A percentile compares a stretch with the other conserved stretches of the same genome.
These are phyloP conservation scores for Hypsizygus ulmarius DNA, from an alignment of 1,284 basidiomycete genomes.

Conservation along the genomic window DNA sequence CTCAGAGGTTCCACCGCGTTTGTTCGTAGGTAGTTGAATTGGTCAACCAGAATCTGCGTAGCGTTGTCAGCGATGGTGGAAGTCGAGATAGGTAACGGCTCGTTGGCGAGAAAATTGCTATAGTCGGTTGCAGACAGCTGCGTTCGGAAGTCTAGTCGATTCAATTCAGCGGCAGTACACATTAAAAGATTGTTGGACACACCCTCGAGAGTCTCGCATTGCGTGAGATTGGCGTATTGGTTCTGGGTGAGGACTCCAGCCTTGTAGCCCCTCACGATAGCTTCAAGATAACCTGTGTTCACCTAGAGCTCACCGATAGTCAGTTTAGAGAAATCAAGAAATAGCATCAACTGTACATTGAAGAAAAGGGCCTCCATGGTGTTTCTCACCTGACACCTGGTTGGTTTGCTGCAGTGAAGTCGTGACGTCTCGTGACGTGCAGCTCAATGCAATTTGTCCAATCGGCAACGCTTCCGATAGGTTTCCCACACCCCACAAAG, in stretches of 20 bases:
- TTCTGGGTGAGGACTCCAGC: constrained; percentile 85
- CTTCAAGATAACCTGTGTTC: constrained; percentile 85
- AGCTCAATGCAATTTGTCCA: neutral
- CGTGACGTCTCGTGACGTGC: neutral
- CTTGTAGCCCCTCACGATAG: constrained; percentile 93
- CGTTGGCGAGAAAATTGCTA: constrained; percentile 97
- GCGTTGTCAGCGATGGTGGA: constrained; percentile 95
- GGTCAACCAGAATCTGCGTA: constrained; percentile 91
- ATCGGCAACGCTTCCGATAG: no score
- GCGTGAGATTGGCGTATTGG: constrained; percentile 93
- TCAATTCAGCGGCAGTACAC: neutral
- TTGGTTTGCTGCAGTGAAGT: constrained; percentile 6
- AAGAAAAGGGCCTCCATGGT: constrained; percentile 84
- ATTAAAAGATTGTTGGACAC: constrained; percentile 19
- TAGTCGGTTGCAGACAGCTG: constrained; percentile 97
- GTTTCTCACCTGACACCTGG: constrained; percentile 4
- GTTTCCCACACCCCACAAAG: no score
- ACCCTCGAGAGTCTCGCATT: constrained; percentile 99
- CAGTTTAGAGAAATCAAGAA: constrained; percentile 5
- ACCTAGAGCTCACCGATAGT: constrained; percentile 48
- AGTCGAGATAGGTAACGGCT: constrained; percentile 93
- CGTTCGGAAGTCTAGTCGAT: constrained; percentile 76
- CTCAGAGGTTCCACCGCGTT: constrained; percentile 91
- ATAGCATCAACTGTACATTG: constrained; percentile 54
- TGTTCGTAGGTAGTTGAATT: constrained; percentile 92